Conservation (phyloP, 345 rosid genomes). For the Euclidium syriacum region DNA sequence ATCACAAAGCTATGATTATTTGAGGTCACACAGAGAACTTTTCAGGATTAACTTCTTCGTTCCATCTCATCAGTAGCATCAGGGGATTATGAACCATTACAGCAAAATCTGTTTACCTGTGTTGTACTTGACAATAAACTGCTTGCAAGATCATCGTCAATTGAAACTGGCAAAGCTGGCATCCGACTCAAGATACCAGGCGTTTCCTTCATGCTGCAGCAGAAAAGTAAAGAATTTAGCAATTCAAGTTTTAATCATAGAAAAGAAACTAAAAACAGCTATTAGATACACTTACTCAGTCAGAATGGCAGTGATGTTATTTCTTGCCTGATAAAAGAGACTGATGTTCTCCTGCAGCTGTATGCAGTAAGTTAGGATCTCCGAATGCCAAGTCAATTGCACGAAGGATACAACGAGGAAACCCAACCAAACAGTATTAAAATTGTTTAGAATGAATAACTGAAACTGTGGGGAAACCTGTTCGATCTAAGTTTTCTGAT, state of each 20-base stretch:
- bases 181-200: constrained; percentile 95
- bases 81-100: background rate
- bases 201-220: constrained; percentile 72
- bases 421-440: background rate
- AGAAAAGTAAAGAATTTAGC: constrained; percentile 14
- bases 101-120: constrained; percentile 49
- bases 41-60: background rate
- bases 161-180: constrained; percentile 70
- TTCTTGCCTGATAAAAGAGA: constrained; percentile 62
- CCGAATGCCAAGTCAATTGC: background rate
- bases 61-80: background rate
- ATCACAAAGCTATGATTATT: background rate
- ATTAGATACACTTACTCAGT: constrained; percentile 56
- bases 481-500: background rate
- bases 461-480: background rate
- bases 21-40: background rate
- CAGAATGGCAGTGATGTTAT: constrained; percentile 64
- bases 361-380: constrained; percentile 22
- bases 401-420: background rate
- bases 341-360: constrained; percentile 87
- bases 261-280: constrained; percentile 2
- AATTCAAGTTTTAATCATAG: constrained; percentile 7
- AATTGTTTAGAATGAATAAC: background rate
- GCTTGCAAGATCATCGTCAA: constrained; percentile 71
- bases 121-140: constrained; percentile 47